Percentiles rank a stretch among this genome's conserved stretches.
Evolutionary conservation across 495 filamentous ascomycete species (phyloP).

Genomic region (Penicillium pancosmium): DNA sequence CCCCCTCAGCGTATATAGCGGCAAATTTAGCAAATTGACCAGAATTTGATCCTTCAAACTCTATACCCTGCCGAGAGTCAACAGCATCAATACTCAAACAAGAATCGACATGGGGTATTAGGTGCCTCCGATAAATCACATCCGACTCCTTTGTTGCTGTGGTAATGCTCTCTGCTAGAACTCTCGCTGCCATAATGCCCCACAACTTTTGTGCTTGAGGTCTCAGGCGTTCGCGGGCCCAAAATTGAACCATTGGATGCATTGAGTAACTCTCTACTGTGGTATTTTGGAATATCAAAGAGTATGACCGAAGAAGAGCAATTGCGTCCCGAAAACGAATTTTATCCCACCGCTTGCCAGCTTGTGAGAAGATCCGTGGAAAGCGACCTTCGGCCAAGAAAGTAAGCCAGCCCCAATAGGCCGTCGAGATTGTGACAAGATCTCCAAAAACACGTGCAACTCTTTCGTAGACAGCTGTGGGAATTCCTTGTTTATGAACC

Average conservation of each 20-base stretch:
- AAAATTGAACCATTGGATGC: constrained; percentile 38
- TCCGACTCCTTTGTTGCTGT: constrained; percentile 9
- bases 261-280: constrained; percentile 31
- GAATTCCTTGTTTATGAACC: constrained; percentile 14
- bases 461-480: not conserved
- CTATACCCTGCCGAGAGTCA: constrained; percentile 8
- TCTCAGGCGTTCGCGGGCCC: constrained; percentile 28
- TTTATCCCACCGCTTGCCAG: constrained; percentile 15
- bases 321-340: constrained; percentile 12
- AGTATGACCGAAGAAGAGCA: constrained; percentile 22
- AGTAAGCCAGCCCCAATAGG: constrained; percentile 18
- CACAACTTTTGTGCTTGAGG: constrained; percentile 6
- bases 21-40: constrained; percentile 9
- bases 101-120: constrained; percentile 10
- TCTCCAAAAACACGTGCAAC: constrained; percentile 1
- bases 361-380: constrained; percentile 11
- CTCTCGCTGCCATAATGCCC: constrained; percentile 8
- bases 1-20: constrained; percentile 8
- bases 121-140: constrained; percentile 4
- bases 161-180: constrained; percentile 8
- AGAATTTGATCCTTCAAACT: constrained; percentile 3
- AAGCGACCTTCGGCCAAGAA: constrained; percentile 16
- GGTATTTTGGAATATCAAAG: constrained; percentile 31
- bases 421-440: constrained; percentile 3
- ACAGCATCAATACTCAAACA: constrained; percentile 6